Evolutionary conservation across 345 rosid genomes (phyloP).

Genomic region (Salix koriyanagi): DNA sequence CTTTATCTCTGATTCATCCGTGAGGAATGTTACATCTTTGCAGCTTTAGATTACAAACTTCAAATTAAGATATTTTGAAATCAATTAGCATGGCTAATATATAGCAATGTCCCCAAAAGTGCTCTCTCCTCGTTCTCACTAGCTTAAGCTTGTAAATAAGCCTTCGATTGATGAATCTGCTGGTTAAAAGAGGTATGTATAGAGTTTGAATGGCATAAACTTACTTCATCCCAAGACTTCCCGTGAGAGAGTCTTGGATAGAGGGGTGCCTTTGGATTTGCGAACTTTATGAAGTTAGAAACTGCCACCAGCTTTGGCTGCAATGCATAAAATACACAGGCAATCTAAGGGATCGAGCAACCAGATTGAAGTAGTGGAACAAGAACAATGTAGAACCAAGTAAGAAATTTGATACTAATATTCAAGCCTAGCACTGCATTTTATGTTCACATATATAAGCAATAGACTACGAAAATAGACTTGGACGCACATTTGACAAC

Average conservation of each 20-base stretch:
- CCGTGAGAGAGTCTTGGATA: conserved; percentile 93
- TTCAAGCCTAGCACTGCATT: too few species aligned
- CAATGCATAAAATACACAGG: not conserved
- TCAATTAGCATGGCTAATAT: too few species aligned
- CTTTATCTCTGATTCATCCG: too few species aligned
- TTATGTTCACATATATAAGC: too few species aligned
- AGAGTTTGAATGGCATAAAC: conserved; percentile 15
- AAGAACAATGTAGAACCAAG: not conserved
- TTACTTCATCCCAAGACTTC: conserved; percentile 87
- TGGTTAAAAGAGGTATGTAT: not conserved
- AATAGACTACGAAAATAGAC: conserved; percentile 9
- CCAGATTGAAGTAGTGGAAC: not conserved
- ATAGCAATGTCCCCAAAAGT: too few species aligned
- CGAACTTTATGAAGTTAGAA: conserved; percentile 47
- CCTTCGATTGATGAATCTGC: too few species aligned
- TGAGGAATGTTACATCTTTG: too few species aligned
- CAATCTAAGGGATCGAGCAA: conserved; percentile 5
- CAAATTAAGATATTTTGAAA: too few species aligned
- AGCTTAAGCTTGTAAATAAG: too few species aligned
- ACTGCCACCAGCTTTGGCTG: conserved; percentile 81
- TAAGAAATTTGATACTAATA: too few species aligned
- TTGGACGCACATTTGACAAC: conserved; percentile 38
- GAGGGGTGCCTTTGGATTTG: conserved; percentile 78
- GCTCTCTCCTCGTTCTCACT: too few species aligned
- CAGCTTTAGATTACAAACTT: too few species aligned